These are phyloP conservation scores for Talaromyces nanjingensis DNA, from an alignment of 495 filamentous ascomycete genomes.

Conservation along the genomic window DNA sequence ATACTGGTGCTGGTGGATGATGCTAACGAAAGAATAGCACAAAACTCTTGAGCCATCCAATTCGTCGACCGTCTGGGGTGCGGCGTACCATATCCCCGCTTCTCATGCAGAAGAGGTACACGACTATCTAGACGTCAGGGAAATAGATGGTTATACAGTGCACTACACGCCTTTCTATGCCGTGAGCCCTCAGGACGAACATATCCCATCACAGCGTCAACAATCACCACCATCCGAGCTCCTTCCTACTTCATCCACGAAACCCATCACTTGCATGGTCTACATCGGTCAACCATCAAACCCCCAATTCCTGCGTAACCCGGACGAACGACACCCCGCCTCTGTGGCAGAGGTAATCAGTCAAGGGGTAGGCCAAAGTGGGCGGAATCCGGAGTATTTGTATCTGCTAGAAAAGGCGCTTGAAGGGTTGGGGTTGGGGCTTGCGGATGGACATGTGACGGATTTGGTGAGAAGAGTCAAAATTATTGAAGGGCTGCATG, in stretches of 20 bases:
- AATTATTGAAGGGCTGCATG: conserved; percentile 23
- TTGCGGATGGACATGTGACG: conserved; percentile 75
- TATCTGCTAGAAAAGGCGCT: conserved; percentile 74
- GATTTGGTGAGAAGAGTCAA: conserved; percentile 43
- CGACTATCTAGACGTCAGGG: conserved; percentile 88
- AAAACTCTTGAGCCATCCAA: conserved; percentile 30
- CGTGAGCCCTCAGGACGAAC: conserved; percentile 20
- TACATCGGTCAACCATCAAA: conserved; percentile 96
- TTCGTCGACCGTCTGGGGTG: conserved; percentile 75
- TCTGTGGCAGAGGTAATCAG: conserved; percentile 80
- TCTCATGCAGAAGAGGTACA: conserved; percentile 72
- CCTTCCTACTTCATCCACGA: not conserved
- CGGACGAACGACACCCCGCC: conserved; percentile 69
- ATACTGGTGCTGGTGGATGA: not conserved
- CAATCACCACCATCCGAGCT: not conserved
- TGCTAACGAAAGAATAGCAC: conserved; percentile 16
- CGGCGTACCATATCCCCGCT: conserved; percentile 80
- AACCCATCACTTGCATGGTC: conserved; percentile 56
- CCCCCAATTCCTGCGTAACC: conserved; percentile 70
- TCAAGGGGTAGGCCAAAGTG: conserved; percentile 71
- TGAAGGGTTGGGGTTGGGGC: conserved; percentile 64
- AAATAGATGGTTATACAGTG: conserved; percentile 93
- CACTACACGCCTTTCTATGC: conserved; percentile 80
- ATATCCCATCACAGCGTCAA: not conserved
- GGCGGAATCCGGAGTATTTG: conserved; percentile 87